Percentiles rank a stretch among this genome's conserved stretches.
These are phyloP conservation scores for Ichthyophthirius multifiliis DNA, from an alignment of 169 alveolate genomes.

Conservation along the genomic window DNA sequence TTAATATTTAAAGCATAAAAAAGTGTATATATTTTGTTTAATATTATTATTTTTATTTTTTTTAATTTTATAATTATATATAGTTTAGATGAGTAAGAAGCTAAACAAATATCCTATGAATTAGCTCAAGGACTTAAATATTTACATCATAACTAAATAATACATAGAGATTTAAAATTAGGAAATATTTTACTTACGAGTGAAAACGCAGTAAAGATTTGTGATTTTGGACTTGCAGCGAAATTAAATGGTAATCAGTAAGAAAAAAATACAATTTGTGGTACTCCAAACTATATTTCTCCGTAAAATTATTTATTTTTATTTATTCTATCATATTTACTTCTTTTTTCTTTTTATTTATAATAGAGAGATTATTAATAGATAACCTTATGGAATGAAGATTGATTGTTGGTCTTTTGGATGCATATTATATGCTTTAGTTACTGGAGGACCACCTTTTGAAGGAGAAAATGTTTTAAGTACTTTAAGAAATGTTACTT, in stretches of 20 bases:
- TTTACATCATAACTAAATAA: conserved; percentile 57
- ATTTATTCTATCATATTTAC: conserved; percentile 3
- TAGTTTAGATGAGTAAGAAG: conserved; percentile 34
- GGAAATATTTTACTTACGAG: conserved; percentile 53
- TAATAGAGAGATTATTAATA: conserved; percentile 40
- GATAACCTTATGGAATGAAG: conserved; percentile 61
- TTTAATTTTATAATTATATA: not conserved
- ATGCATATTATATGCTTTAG: conserved; percentile 68
- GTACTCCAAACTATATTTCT: conserved; percentile 56
- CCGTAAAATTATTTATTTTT: conserved; percentile 18
- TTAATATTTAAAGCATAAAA: not conserved
- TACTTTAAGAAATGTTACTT: conserved; percentile 37
- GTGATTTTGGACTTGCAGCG: conserved; percentile 67
- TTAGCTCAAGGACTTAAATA: conserved; percentile 61
- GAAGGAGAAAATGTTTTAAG: conserved; percentile 62
- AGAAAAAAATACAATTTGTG: conserved; percentile 54
- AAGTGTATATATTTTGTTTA: not conserved
- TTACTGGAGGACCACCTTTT: conserved; percentile 78
- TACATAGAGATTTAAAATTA: conserved; percentile 75
- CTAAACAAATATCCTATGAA: conserved; percentile 17
- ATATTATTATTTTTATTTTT: too few species aligned
- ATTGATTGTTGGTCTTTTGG: conserved; percentile 80
- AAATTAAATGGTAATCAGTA: conserved; percentile 36
- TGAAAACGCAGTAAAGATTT: conserved; percentile 55
- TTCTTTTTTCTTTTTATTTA: not conserved